Evolutionary conservation across 1,284 basidiomycete genomes (phyloP).

Genomic region (Leccinum pallidistipes): DNA sequence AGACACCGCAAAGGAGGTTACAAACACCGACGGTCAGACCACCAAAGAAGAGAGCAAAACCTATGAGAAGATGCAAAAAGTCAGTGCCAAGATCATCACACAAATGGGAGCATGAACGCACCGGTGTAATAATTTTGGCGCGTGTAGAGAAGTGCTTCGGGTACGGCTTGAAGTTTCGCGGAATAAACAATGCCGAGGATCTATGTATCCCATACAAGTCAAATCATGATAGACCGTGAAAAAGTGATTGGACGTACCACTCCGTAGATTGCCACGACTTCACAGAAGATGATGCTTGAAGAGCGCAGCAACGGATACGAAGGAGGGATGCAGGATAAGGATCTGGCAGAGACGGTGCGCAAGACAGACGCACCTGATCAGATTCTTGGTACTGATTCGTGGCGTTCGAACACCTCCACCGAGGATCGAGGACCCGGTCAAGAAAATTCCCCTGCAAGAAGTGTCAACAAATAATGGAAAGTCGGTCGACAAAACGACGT

Average conservation of each 20-base stretch:
- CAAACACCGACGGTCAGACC: constrained; percentile 89
- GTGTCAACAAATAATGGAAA: constrained; percentile 9
- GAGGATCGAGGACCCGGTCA: constrained; percentile 93
- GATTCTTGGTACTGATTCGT: constrained; percentile 95
- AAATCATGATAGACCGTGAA: background rate
- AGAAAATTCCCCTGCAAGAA: constrained; percentile 87
- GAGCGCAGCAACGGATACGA: background rate
- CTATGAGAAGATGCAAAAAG: constrained; percentile 38
- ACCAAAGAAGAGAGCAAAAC: constrained; percentile 93
- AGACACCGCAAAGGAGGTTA: constrained; percentile 92
- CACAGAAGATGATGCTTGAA: constrained; percentile 96
- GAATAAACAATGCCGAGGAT: constrained; percentile 96
- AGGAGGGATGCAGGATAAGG: background rate
- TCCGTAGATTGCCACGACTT: constrained; percentile 96
- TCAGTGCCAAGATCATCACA: background rate
- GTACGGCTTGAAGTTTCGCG: constrained; percentile 66
- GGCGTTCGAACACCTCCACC: constrained; percentile 95
- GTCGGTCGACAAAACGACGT: constrained; percentile 32
- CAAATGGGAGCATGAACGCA: constrained; percentile 32
- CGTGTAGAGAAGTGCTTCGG: constrained; percentile 71
- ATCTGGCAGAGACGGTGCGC: background rate
- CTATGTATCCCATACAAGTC: constrained; percentile 37
- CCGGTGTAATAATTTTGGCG: constrained; percentile 89
- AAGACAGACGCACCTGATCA: constrained; percentile 73
- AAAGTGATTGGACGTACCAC: constrained; percentile 58